Conservation (phyloP, 2,329 filamentous ascomycete genomes). For the Fusarium lyarnte region DNA sequence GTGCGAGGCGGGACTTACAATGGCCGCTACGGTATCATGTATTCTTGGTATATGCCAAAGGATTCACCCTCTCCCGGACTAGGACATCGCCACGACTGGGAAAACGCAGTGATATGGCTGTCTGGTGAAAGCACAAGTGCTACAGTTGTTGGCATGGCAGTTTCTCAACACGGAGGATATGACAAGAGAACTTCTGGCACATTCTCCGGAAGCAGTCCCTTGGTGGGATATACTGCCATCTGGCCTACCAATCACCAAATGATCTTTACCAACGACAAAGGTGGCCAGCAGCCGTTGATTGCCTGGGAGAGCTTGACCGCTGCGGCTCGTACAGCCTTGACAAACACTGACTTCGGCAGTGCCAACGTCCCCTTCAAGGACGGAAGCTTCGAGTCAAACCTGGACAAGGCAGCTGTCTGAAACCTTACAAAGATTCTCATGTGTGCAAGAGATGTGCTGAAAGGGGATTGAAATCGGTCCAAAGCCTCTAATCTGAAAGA, state of each 20-base stretch:
- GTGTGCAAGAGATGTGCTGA: not conserved
- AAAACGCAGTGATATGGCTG: constrained; percentile 43
- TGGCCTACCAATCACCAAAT: constrained; percentile 50
- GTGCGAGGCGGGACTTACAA: constrained; percentile 47
- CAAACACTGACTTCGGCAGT: constrained; percentile 53
- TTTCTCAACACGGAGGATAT: constrained; percentile 52
- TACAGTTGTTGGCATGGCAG: constrained; percentile 47
- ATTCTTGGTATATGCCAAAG: constrained; percentile 60
- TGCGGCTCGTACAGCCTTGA: constrained; percentile 50
- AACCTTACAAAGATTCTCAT: not conserved
- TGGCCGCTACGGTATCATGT: constrained; percentile 53
- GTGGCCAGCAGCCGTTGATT: constrained; percentile 54
- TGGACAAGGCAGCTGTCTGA: constrained; percentile 33
- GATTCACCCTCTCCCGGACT: constrained; percentile 45
- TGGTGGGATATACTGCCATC: constrained; percentile 48
- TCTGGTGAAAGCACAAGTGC: constrained; percentile 39
- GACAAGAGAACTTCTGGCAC: constrained; percentile 40
- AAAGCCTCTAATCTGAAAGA: not conserved
- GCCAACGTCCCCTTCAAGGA: constrained; percentile 56
- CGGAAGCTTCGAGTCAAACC: constrained; percentile 38
- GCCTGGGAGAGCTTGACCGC: constrained; percentile 55
- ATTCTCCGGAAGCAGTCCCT: constrained; percentile 42
- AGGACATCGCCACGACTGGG: constrained; percentile 47
- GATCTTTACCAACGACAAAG: constrained; percentile 48
- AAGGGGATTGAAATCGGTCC: not conserved